A percentile compares a stretch with the other conserved stretches of the same genome.
phyloP scores from a whole-genome alignment of 1,284 basidiomycete genomes.

The Pascua guehoae region DNA sequence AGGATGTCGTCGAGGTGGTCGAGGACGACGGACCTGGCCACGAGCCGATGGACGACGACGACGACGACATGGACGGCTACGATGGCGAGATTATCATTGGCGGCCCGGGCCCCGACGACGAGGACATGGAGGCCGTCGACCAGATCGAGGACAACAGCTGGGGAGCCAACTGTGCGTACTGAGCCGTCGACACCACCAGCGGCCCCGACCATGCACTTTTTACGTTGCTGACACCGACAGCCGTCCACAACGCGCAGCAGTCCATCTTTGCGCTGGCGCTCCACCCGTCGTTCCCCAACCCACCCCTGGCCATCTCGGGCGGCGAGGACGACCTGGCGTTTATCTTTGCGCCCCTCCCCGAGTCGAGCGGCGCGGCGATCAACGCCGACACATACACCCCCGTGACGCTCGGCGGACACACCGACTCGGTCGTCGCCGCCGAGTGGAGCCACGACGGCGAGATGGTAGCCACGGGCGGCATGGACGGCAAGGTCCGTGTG shows the following conservation, averaged over 20 bases:
- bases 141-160: slow-evolving; percentile 30
- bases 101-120: slow-evolving; percentile 35
- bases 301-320: slow-evolving; percentile 81
- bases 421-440: slow-evolving; percentile 79
- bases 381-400: slow-evolving; percentile 69
- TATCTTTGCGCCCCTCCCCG: slow-evolving; percentile 60
- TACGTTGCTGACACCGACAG: slow-evolving; percentile 25
- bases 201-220: background rate
- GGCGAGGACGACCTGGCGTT: slow-evolving; percentile 95
- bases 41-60: slow-evolving; percentile 52
- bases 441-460: slow-evolving; percentile 86
- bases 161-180: slow-evolving; percentile 22
- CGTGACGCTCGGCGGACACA: slow-evolving; percentile 82
- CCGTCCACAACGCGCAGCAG: slow-evolving; percentile 38
- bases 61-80: slow-evolving; percentile 54
- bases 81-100: slow-evolving; percentile 51
- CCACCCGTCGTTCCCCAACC: slow-evolving; percentile 68
- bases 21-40: slow-evolving; percentile 65
- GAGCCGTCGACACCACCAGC: background rate
- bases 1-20: slow-evolving; percentile 44
- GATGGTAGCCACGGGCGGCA: slow-evolving; percentile 89
- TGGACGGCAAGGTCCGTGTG: slow-evolving; percentile 90
- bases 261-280: slow-evolving; percentile 83
- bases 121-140: slow-evolving; percentile 15
- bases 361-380: slow-evolving; percentile 12